These are phyloP conservation scores for Pseudognaphalium luteoalbum DNA, from an alignment of 129 eudicot genomes.

Conservation along the genomic window DNA sequence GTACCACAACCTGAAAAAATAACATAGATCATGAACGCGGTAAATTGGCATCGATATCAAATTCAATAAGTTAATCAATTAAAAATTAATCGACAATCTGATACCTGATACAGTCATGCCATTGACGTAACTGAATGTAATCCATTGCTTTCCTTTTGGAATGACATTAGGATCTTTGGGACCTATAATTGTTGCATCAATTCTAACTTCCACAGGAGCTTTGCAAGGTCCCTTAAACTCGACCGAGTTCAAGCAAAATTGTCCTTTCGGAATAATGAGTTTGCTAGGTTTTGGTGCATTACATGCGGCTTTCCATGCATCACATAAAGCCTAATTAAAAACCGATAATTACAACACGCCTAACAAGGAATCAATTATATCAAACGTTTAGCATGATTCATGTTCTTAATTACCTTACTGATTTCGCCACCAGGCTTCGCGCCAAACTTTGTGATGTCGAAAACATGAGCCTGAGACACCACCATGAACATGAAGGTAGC, in stretches of 20 bases:
- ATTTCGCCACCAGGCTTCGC: slow-evolving; percentile 33
- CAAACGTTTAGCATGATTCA: neutral
- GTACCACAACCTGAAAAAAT: slow-evolving; percentile 48
- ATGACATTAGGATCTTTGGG: slow-evolving; percentile 36
- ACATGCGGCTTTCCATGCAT: slow-evolving; percentile 39
- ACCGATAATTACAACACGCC: neutral
- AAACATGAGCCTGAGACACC: slow-evolving; percentile 23
- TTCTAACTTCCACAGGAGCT: slow-evolving; percentile 27
- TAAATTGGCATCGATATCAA: too few relatives aligned
- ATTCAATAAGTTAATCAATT: neutral
- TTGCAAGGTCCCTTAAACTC: slow-evolving; percentile 48
- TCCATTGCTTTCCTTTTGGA: slow-evolving; percentile 52
- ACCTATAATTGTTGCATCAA: slow-evolving; percentile 35
- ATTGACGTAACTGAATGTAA: slow-evolving; percentile 43
- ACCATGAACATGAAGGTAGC: slow-evolving; percentile 21
- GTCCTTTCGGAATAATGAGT: slow-evolving; percentile 35
- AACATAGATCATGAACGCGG: neutral
- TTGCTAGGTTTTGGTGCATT: slow-evolving; percentile 28
- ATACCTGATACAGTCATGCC: slow-evolving; percentile 46
- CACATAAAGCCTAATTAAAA: slow-evolving; percentile 21
- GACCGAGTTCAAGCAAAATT: slow-evolving; percentile 29
- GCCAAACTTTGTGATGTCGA: slow-evolving; percentile 40
- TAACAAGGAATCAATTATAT: neutral
- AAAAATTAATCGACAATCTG: neutral
- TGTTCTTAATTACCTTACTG: slow-evolving; percentile 27